Percentiles rank a stretch among this genome's conserved stretches.
These are phyloP conservation scores for Chaetomium sp. DNA, from an alignment of 2,329 filamentous ascomycete genomes.

Conservation along the genomic window DNA sequence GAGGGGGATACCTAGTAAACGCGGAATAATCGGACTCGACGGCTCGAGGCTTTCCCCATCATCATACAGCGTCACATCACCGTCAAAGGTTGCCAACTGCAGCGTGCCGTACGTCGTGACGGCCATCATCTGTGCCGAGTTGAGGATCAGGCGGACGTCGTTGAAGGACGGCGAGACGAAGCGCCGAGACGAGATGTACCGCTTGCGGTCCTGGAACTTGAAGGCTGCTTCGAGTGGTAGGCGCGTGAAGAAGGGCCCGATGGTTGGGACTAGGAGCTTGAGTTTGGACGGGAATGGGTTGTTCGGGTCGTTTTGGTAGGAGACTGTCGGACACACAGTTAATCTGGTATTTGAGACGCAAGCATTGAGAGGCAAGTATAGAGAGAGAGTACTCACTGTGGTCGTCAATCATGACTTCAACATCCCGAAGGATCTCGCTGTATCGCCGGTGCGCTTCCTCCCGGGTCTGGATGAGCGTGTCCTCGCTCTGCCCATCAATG, in stretches of 20 bases:
- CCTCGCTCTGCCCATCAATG: constrained; percentile 53
- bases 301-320: constrained; percentile 56
- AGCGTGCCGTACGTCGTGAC: constrained; percentile 68
- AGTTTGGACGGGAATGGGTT: constrained; percentile 76
- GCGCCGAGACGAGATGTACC: constrained; percentile 81
- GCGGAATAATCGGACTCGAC: constrained; percentile 68
- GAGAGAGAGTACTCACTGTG: constrained; percentile 55
- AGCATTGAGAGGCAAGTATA: neutral
- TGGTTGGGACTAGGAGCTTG: constrained; percentile 81
- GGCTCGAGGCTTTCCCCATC: constrained; percentile 75
- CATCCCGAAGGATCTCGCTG: constrained; percentile 89
- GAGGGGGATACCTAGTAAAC: constrained; percentile 39
- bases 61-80: constrained; percentile 92
- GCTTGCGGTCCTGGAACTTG: constrained; percentile 76
- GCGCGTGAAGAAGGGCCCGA: constrained; percentile 90
- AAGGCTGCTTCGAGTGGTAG: constrained; percentile 85
- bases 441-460: constrained; percentile 80
- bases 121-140: constrained; percentile 90
- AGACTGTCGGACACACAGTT: constrained; percentile 42
- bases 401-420: constrained; percentile 85
- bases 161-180: constrained; percentile 98
- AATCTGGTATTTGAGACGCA: no score
- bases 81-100: constrained; percentile 90
- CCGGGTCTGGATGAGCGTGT: constrained; percentile 64
- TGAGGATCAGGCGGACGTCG: constrained; percentile 85